Conservation (phyloP, 1,284 basidiomycete species). For the Puccinia horiana region DNA sequence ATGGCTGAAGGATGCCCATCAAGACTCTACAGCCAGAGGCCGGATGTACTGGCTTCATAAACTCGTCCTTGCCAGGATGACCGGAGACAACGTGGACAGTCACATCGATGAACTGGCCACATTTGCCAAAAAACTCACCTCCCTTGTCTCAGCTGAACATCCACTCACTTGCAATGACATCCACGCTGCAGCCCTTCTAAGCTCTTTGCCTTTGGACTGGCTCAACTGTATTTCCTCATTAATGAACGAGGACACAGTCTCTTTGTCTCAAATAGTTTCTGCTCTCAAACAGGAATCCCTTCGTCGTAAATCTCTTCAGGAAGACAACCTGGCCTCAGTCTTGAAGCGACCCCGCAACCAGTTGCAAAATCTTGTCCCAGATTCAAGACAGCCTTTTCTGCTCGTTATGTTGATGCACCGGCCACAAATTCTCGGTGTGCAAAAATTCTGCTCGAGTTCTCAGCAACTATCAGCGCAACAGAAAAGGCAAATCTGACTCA, state of each 20-base stretch:
- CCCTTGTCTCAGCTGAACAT: neutral
- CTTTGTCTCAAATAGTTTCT: neutral
- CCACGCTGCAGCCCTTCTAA: neutral
- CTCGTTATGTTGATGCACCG: neutral
- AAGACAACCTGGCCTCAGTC: neutral
- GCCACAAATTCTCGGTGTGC: neutral
- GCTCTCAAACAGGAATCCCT: slow-evolving; percentile 6
- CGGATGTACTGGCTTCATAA: slow-evolving; percentile 1
- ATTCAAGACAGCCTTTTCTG: neutral
- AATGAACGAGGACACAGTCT: slow-evolving; percentile 9
- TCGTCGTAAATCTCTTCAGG: neutral
- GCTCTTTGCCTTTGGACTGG: slow-evolving; percentile 8
- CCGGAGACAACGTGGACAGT: neutral
- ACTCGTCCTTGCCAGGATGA: neutral
- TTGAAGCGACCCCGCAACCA: neutral
- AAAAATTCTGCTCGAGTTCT: neutral
- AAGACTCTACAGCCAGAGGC: neutral
- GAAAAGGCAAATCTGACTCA: no score
- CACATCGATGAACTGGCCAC: neutral
- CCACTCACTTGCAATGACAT: neutral
- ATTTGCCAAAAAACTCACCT: neutral
- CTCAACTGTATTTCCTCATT: neutral
- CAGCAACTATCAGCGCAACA: neutral
- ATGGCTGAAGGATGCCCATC: neutral
- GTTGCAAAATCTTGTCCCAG: neutral